A percentile compares a stretch with the other conserved stretches of the same genome.
Evolutionary conservation across 1,284 basidiomycete species (phyloP).

Genomic region (Moesziomyces sp.): DNA sequence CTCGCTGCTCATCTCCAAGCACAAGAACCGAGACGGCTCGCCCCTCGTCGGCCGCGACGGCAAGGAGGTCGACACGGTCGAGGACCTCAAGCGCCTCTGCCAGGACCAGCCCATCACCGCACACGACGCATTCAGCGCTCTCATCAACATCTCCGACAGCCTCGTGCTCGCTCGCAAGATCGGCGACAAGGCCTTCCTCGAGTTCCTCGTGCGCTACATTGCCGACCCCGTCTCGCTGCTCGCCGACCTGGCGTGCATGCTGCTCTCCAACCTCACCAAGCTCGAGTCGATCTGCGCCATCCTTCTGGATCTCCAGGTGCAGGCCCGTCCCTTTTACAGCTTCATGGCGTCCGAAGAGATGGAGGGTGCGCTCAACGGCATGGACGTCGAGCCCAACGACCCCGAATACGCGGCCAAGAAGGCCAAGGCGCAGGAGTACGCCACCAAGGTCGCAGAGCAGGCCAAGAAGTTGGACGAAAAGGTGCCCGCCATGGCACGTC

Average conservation of each 20-base stretch:
- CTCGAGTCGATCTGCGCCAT: slow-evolving; percentile 77
- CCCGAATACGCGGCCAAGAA: slow-evolving; percentile 60
- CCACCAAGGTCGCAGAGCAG: slow-evolving; percentile 42
- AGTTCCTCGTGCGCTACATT: slow-evolving; percentile 89
- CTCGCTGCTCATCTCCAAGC: slow-evolving; percentile 54
- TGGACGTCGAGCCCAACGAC: slow-evolving; percentile 61
- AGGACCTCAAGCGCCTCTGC: slow-evolving; percentile 83
- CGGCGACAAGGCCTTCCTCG: slow-evolving; percentile 79
- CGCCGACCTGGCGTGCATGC: slow-evolving; percentile 94
- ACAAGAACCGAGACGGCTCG: slow-evolving; percentile 54
- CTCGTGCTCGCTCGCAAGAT: slow-evolving; percentile 77
- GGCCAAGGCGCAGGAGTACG: slow-evolving; percentile 45
- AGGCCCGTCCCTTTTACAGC: slow-evolving; percentile 60
- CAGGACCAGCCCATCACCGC: slow-evolving; percentile 83
- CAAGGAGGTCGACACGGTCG: slow-evolving; percentile 60
- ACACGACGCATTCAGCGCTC: slow-evolving; percentile 91
- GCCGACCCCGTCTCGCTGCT: slow-evolving; percentile 87
- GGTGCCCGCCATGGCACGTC: slow-evolving; percentile 59
- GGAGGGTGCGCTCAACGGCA: slow-evolving; percentile 54
- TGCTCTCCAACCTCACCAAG: slow-evolving; percentile 91
- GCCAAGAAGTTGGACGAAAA: slow-evolving; percentile 54
- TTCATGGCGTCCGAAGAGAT: slow-evolving; percentile 58
- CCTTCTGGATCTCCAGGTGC: slow-evolving; percentile 74
- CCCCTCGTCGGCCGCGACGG: slow-evolving; percentile 54
- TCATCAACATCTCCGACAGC: slow-evolving; percentile 93